phyloP scores from a whole-genome alignment of 108 stramenopile genomes.

The Fistulifera solaris region DNA sequence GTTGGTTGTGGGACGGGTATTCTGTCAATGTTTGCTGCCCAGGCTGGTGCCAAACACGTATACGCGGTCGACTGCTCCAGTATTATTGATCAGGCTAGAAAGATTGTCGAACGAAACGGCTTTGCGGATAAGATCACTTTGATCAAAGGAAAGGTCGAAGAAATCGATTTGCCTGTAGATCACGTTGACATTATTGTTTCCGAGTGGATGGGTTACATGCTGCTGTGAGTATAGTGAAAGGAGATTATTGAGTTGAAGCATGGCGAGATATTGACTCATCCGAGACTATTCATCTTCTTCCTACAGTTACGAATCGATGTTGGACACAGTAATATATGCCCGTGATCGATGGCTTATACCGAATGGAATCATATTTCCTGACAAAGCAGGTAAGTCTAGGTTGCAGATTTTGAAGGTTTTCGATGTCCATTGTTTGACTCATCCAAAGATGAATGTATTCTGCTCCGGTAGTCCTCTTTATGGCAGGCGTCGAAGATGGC shows the following conservation, averaged over 20 bases:
- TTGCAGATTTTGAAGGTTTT: too few relatives aligned
- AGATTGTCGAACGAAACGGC: conserved; percentile 78
- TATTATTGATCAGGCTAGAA: conserved; percentile 72
- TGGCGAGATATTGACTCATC: too few relatives aligned
- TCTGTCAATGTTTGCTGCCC: conserved; percentile 83
- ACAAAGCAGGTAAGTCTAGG: conserved; percentile 52
- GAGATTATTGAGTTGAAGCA: too few relatives aligned
- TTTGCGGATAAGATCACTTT: conserved; percentile 75
- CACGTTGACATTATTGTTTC: conserved; percentile 95
- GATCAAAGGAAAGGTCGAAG: conserved; percentile 87
- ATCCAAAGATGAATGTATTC: too few relatives aligned
- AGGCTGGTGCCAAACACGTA: conserved; percentile 91
- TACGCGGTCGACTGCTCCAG: conserved; percentile 89
- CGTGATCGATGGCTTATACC: conserved; percentile 80
- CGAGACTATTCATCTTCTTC: background rate
- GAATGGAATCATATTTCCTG: conserved; percentile 82
- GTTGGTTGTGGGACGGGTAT: conserved; percentile 94
- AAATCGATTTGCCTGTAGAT: conserved; percentile 71
- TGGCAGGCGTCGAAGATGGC: conserved; percentile 86
- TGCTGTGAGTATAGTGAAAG: conserved; percentile 16
- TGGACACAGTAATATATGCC: conserved; percentile 90
- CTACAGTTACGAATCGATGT: conserved; percentile 91
- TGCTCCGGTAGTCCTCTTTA: conserved; percentile 42
- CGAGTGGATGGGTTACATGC: conserved; percentile 99
- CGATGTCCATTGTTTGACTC: too few relatives aligned